Evolutionary conservation across 2,329 filamentous ascomycete genomes (phyloP), one percentile per base, ranked within the genome.

Genomic region (Arthroderma sp.): DNA sequence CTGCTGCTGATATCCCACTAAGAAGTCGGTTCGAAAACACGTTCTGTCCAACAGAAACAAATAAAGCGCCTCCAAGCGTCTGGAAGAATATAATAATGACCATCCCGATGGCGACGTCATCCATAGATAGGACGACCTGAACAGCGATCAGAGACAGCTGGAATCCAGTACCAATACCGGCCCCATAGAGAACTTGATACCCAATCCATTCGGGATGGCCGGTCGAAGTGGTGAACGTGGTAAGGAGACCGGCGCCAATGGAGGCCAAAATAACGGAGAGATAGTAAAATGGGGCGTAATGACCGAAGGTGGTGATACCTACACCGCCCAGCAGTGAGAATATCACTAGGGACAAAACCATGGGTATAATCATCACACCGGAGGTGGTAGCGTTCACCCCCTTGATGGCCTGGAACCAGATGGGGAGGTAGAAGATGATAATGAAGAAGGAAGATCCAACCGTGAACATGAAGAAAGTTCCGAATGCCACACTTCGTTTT

Each of bases 381-480:
- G 61, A 61, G 8, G 55, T 52, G 29, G 63, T 58, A 7, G 67
- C 62, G 1, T 57, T 58, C 3, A 60, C 61, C 10, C 60, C 57
- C 52, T 68, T 67, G 44, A 64, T 61, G 30, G 64, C 62, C 52
- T 71, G 67, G 54, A 70, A 69, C 52, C 65, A 61, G 45, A 60
- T 57, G 4, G 58, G 56, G 10, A 61, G 32, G 40, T 57, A 59
- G 27, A 53, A 45, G 44, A 51, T 6, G 29, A 52, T 27, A 42
- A 51, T 33, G 42, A 47, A 38, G 50, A 47, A 41, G 7, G 46
- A 44, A 11, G 40, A 27, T 11, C 48, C 48, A 5, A 47, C 3
- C 2, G 15, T 29, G 36, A 49, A 46, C 10, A 39, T 34, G n/a
- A 47, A 45, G 28, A 43, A 47, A 9, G 45, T 33, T 3, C 42